Evolutionary conservation across 805 yeast genomes (phyloP), one percentile per base, ranked within the genome.

Genomic region (Brettanomyces bruxellensis): DNA sequence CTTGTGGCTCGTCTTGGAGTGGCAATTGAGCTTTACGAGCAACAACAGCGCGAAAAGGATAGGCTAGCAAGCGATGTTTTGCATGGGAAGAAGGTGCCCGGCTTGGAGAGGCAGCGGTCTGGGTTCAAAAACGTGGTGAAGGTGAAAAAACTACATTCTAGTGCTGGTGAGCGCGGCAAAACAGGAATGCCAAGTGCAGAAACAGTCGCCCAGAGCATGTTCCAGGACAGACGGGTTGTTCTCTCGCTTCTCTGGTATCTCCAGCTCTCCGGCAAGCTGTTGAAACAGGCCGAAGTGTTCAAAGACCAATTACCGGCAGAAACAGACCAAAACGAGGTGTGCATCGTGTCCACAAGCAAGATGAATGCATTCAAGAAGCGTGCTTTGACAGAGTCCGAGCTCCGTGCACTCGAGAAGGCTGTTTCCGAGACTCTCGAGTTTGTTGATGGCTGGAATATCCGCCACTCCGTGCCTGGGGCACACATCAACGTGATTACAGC

Each of bases 391-490:
- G 46, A 46, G 25, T 38, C 38, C 9, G 38, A 51, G 14, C 23
- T 46, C 12, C 44, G 47, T 25, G 13, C 55, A 4, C 34, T 50
- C 3, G 50, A 54, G 25, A 51, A 48, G 25, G 55, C 59, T 34
- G 52, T 56, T 24, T 50, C 53, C 24, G 55, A 59, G 23, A 53
- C 65, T 1, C 54, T 62, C 7, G 66, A 62, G 49, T 58, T 61
- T 40, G 49, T 64, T n/a, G 59, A 57, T 44, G 65, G 67, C 3
- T 64, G 67, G 68, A 58, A 61, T 44, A 32, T 60, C 23, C 46
- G 61, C 22, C 61, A 60, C 47, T 65, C 61, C 40, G 57, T 59
- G 38, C 57, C 58, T 11, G 41, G 51, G 1, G 39, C 47, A 44
- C 61, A 61, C 43, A 52, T 58, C 9, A 64, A 62, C 47, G 52